A percentile compares a stretch with the other conserved stretches of the same genome.
These are phyloP conservation scores for Penicillium herquei DNA, from an alignment of 495 filamentous ascomycete species.

Conservation along the genomic window DNA sequence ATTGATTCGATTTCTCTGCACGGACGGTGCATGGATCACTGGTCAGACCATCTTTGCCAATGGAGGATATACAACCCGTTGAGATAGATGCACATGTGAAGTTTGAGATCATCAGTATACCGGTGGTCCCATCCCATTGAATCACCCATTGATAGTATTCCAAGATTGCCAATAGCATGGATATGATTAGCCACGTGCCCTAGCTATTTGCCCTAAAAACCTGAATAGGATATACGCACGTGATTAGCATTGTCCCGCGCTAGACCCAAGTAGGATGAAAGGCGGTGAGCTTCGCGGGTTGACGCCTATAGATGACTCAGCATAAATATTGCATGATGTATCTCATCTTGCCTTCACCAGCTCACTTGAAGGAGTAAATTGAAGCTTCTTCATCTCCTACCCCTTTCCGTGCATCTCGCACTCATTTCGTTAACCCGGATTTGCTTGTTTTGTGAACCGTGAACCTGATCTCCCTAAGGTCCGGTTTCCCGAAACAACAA, in stretches of 20 bases:
- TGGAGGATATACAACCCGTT: slow-evolving; percentile 39
- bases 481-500: neutral
- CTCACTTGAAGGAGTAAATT: too few species aligned
- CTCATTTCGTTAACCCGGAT: too few species aligned
- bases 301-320: too few species aligned
- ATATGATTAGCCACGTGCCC: neutral
- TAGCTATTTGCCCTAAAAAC: neutral
- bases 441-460: too few species aligned
- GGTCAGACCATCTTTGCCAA: slow-evolving; percentile 45
- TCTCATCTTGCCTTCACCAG: too few species aligned
- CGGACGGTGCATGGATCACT: slow-evolving; percentile 35
- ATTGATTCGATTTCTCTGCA: slow-evolving; percentile 37
- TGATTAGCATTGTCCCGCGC: neutral
- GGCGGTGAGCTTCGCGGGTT: neutral
- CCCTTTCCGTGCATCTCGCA: too few species aligned
- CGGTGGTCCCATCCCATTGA: too few species aligned
- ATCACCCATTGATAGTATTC: too few species aligned
- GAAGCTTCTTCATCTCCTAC: too few species aligned
- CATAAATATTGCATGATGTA: neutral
- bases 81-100: neutral
- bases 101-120: too few species aligned
- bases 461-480: neutral
- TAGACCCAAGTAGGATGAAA: neutral
- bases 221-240: neutral
- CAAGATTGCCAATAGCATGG: neutral